phyloP scores from a whole-genome alignment of 148 eudicot species.

The Amaranthus hypochondriacus region DNA sequence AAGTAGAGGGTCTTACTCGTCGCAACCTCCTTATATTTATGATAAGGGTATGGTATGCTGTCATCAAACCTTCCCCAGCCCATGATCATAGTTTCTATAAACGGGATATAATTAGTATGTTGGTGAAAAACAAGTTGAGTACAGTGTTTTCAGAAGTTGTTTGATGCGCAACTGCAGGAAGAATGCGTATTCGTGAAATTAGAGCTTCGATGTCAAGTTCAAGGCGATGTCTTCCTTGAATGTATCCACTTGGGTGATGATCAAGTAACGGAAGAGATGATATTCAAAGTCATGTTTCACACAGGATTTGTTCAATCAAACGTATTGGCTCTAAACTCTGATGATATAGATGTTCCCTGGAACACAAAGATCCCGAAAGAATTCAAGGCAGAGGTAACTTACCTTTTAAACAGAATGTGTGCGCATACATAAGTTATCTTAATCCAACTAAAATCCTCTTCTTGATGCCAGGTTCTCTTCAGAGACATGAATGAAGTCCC shows the following conservation, averaged over 20 bases:
- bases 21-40: no score
- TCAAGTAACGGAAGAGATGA: constrained; percentile 40
- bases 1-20: no score
- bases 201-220: constrained; percentile 43
- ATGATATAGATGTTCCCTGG: constrained; percentile 50
- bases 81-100: no score
- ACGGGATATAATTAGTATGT: no score
- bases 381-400: constrained; percentile 46
- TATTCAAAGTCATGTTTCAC: constrained; percentile 64
- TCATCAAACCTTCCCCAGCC: no score
- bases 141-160: not conserved
- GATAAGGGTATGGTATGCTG: no score
- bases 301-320: constrained; percentile 51
- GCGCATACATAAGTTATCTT: not conserved
- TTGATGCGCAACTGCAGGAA: constrained; percentile 39
- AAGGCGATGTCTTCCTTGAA: constrained; percentile 65
- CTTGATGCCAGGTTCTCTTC: constrained; percentile 26
- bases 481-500: constrained; percentile 30
- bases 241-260: constrained; percentile 55
- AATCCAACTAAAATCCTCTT: not conserved
- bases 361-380: constrained; percentile 44
- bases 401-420: not conserved
- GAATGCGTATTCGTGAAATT: constrained; percentile 51
- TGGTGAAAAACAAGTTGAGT: no score
- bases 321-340: constrained; percentile 34